These are phyloP conservation scores for Penicillium subrubescens DNA, from an alignment of 495 filamentous ascomycete genomes.

Conservation along the genomic window DNA sequence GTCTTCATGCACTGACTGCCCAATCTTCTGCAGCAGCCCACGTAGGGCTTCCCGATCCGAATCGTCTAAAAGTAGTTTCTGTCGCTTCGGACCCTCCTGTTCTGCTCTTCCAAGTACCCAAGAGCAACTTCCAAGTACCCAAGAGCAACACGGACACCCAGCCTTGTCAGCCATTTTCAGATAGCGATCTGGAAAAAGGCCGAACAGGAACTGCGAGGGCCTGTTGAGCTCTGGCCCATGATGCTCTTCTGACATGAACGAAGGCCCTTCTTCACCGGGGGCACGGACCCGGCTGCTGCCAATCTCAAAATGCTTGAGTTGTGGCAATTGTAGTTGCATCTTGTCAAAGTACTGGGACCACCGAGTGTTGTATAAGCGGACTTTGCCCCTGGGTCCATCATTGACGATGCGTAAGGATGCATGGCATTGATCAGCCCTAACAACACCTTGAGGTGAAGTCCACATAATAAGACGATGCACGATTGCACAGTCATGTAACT, in stretches of 20 bases:
- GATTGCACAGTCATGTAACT: not conserved
- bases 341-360: not conserved
- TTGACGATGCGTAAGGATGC: not conserved
- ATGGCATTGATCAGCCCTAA: not conserved
- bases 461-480: not conserved
- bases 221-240: not conserved
- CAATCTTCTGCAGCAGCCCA: not conserved
- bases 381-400: not conserved
- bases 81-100: not conserved
- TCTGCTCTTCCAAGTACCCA: not conserved
- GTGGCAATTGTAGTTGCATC: not conserved
- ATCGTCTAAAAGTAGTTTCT: not conserved
- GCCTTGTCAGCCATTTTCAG: not conserved
- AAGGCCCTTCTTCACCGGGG: not conserved
- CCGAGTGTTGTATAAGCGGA: not conserved
- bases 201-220: not conserved
- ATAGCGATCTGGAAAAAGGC: constrained; percentile 2
- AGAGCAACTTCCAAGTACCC: not conserved
- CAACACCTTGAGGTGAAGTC: not conserved
- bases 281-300: constrained; percentile 1
- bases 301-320: not conserved
- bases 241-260: not conserved
- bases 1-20: not conserved
- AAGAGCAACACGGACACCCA: not conserved
- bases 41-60: not conserved